Percentiles rank a stretch among this genome's conserved stretches.
These are phyloP conservation scores for Leishmania gerbilli DNA, from an alignment of 208 protist genomes.

Conservation along the genomic window DNA sequence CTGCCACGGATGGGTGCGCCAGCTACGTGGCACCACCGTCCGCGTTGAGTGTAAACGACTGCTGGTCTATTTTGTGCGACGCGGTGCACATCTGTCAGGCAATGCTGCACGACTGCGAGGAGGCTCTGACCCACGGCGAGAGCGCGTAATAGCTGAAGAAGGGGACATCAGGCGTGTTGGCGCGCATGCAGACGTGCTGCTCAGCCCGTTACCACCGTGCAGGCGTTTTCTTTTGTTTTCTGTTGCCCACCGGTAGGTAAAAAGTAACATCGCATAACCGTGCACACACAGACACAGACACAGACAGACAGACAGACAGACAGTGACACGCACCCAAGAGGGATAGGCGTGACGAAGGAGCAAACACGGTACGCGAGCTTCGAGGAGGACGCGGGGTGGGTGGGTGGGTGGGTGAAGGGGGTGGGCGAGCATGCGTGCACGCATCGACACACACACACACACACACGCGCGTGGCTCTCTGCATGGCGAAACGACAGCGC, in stretches of 20 bases:
- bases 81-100: constrained; percentile 59
- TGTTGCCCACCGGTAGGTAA: background rate
- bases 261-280: background rate
- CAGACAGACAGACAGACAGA: background rate
- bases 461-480: background rate
- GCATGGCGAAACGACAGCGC: background rate
- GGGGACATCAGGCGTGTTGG: background rate
- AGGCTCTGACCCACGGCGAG: constrained; percentile 21
- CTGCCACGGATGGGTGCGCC: constrained; percentile 7
- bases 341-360: background rate
- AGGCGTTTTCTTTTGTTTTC: background rate
- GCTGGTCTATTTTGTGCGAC: constrained; percentile 42
- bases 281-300: background rate
- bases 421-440: too few species aligned
- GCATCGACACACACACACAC: background rate
- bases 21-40: constrained; percentile 16
- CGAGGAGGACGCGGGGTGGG: background rate
- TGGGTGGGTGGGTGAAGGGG: background rate
- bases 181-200: background rate
- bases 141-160: background rate
- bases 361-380: background rate
- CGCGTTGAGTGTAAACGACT: constrained; percentile 37
- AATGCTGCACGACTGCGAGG: constrained; percentile 74
- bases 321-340: too few species aligned
- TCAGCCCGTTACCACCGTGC: background rate